Base-by-base conservation (phyloP, 164 flowering plant species). In the Warburgia ugandensis region DNA sequence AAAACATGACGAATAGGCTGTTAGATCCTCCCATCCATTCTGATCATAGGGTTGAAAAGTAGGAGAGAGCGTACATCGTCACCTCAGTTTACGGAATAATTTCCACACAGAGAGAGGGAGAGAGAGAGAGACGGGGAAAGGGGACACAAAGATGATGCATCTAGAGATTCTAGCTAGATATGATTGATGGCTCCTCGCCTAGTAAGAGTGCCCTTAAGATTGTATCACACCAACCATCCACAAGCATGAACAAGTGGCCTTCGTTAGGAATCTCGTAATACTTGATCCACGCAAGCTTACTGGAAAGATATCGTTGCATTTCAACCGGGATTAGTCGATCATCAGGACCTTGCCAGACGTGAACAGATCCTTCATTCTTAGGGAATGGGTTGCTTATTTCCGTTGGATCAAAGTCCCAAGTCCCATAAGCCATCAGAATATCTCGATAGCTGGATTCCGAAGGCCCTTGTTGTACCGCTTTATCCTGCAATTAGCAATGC, bases 281-380 rank as follows among this genome's bases (percentile, higher is more conserved):
- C 8, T 66, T 60, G 56, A 83, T 69, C 86, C 86, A 83, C 1
- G 86, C 77, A 26, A 76, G 79, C 45, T 54, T 60, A 39, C 67
- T 58, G 1, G 75, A 76, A 26, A 78, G 69, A 62, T 63, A 73
- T 33, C 75, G 79, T 45, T 74, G 82, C 54, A 74, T 50, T 2
- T 45, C 26, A 40, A 63, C 66, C 13, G 80, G 83, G 40, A 83
- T 86, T 6, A 83, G 38, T 9, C 25, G 0, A 43, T 83, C 90
- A 13, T 78, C 84, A 50, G 68, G 76, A 8, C 90, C 86, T 0
- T 83, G 90, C 90, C 90, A 83, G 12, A 83, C 21, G 50, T 83
- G 84, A 35, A 83, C 83, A 1, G 78, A 69, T 17, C 83, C 81
- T 60, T 75, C 76, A 53, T 67, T 71, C 50, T 65, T 54, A 0